These are phyloP conservation scores for Lipomyces japonicus DNA, from an alignment of 805 yeast species.

Conservation along the genomic window DNA sequence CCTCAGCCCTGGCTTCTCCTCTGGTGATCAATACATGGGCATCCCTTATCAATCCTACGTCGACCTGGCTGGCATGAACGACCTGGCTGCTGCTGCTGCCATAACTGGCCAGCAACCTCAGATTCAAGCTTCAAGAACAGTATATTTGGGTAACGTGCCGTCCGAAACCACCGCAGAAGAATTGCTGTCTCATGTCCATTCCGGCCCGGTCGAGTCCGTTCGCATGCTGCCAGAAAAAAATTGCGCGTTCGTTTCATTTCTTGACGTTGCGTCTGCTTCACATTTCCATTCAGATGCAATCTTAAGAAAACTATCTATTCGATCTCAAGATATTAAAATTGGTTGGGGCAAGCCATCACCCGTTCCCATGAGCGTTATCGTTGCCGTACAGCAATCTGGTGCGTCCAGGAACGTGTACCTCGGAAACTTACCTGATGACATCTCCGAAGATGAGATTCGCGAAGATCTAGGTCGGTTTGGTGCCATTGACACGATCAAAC, in stretches of 20 bases:
- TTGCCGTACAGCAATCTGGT: conserved; percentile 74
- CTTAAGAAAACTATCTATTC: conserved; percentile 72
- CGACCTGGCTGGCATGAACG: conserved; percentile 20
- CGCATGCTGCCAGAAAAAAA: conserved; percentile 68
- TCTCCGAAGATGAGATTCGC: conserved; percentile 62
- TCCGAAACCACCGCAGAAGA: conserved; percentile 74
- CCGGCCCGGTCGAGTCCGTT: conserved; percentile 81
- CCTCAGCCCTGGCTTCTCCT: conserved; percentile 18
- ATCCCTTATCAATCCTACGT: conserved; percentile 25
- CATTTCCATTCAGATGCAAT: conserved; percentile 92
- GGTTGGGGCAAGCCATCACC: conserved; percentile 91
- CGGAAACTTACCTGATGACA: conserved; percentile 68
- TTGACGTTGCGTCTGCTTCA: conserved; percentile 83
- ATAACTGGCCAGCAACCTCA: conserved; percentile 1
- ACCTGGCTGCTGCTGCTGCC: conserved; percentile 15
- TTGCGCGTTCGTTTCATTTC: conserved; percentile 86
- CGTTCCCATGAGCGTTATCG: conserved; percentile 67
- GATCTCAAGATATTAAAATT: conserved; percentile 74
- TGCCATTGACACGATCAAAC: conserved; percentile 76
- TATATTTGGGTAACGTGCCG: conserved; percentile 86
- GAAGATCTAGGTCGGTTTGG: conserved; percentile 73
- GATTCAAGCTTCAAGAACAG: conserved; percentile 54
- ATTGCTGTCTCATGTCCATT: conserved; percentile 81
- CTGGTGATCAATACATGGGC: conserved; percentile 19
- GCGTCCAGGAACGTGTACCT: conserved; percentile 93